A percentile compares a stretch with the other conserved stretches of the same genome.
phyloP scores from a whole-genome alignment of 306 rosid genomes.

The Malus asiatica region DNA sequence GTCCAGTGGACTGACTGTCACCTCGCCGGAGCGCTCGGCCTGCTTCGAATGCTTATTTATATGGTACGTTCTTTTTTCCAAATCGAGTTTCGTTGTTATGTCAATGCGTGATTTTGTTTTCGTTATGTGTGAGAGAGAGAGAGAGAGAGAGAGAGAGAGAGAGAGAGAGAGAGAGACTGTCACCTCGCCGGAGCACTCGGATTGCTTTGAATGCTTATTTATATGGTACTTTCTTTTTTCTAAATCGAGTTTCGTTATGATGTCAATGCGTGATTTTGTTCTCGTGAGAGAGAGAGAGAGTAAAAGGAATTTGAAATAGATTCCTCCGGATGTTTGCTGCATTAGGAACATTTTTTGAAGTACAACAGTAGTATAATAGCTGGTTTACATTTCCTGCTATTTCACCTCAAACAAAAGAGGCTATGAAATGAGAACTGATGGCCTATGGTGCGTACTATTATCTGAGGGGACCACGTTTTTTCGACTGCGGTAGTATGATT shows the following conservation, averaged over 20 bases:
- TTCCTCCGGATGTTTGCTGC: background rate
- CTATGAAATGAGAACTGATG: no score
- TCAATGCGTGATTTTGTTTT: background rate
- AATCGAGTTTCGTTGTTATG: background rate
- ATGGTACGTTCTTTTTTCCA: constrained; percentile 38
- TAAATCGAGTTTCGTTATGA: background rate
- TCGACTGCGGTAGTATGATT: background rate
- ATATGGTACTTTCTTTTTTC: constrained; percentile 42
- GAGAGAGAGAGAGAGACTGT: constrained; percentile 42
- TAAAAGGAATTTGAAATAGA: background rate
- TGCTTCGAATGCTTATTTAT: constrained; percentile 70
- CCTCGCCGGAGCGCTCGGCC: constrained; percentile 83
- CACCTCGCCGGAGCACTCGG: constrained; percentile 85
- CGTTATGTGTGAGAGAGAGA: background rate
- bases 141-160: constrained; percentile 14
- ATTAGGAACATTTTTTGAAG: background rate
- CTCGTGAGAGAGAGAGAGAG: background rate
- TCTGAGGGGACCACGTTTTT: background rate
- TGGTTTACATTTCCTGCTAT: background rate
- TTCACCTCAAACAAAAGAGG: no score
- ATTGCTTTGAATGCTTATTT: constrained; percentile 67
- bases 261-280: background rate
- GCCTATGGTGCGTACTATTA: no score
- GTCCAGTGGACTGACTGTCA: constrained; percentile 84
- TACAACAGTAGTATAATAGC: background rate